These are phyloP conservation scores for Claviceps spartinae DNA, from an alignment of 2,329 filamentous ascomycete genomes.

Conservation along the genomic window DNA sequence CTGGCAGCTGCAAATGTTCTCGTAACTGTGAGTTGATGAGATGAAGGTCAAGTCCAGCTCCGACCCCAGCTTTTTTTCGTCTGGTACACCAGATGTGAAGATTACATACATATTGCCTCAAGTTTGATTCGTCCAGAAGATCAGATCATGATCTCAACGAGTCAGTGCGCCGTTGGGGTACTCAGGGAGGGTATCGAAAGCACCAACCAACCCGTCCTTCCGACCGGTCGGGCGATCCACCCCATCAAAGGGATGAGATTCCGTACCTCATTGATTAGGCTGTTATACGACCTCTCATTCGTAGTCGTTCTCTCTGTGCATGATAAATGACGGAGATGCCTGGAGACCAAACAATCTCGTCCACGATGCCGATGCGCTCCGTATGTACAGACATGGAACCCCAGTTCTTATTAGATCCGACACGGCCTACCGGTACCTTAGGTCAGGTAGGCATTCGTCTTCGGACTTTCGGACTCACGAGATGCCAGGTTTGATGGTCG, in stretches of 20 bases:
- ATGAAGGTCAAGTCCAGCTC: too few relatives aligned
- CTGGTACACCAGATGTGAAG: not conserved
- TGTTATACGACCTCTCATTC: not conserved
- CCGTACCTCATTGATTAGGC: not conserved
- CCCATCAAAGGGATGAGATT: not conserved
- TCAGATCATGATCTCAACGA: not conserved
- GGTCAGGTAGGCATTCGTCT: not conserved
- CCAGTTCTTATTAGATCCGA: not conserved
- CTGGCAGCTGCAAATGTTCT: too few relatives aligned
- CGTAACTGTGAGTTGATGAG: too few relatives aligned
- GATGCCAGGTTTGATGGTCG: not conserved
- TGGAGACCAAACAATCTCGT: not conserved
- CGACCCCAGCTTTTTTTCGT: not conserved
- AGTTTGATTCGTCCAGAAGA: not conserved
- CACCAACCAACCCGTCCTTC: not conserved
- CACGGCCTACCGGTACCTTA: not conserved
- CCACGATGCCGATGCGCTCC: not conserved
- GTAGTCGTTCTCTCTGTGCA: not conserved
- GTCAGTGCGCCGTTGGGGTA: not conserved
- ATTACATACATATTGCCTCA: not conserved
- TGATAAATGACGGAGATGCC: not conserved
- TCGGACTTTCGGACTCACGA: not conserved
- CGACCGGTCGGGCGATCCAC: not conserved
- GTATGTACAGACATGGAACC: not conserved
- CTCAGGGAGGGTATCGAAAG: too few relatives aligned